Evolutionary conservation across 495 filamentous ascomycete genomes (phyloP).

Genomic region (Filosporella fistucella): DNA sequence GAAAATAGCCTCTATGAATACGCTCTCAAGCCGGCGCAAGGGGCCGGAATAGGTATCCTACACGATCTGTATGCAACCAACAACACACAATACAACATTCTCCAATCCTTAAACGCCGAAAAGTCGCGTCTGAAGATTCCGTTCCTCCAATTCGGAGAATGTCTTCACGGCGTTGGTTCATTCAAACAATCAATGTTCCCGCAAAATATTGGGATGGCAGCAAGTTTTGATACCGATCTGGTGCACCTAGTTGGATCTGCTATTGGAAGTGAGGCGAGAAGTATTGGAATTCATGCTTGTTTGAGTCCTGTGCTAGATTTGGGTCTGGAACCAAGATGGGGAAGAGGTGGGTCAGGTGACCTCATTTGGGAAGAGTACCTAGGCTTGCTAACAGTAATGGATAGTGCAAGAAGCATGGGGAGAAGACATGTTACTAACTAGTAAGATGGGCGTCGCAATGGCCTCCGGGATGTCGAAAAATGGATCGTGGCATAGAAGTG

Average conservation of each 20-base stretch:
- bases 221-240: slow-evolving; percentile 32
- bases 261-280: slow-evolving; percentile 34
- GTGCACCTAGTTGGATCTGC: slow-evolving; percentile 31
- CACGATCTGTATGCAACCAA: slow-evolving; percentile 29
- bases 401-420: slow-evolving; percentile 34
- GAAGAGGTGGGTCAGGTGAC: slow-evolving; percentile 35
- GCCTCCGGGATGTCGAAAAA: slow-evolving; percentile 36
- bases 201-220: slow-evolving; percentile 31
- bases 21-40: neutral
- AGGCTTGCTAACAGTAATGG: too few relatives aligned
- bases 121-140: slow-evolving; percentile 30
- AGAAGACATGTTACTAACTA: slow-evolving; percentile 37
- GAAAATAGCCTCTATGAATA: neutral
- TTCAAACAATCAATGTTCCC: slow-evolving; percentile 39
- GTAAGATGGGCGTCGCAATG: slow-evolving; percentile 36
- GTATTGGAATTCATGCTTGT: slow-evolving; percentile 37
- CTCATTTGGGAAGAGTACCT: too few relatives aligned
- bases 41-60: slow-evolving; percentile 3
- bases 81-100: slow-evolving; percentile 31
- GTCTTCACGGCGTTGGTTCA: slow-evolving; percentile 35
- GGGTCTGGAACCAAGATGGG: slow-evolving; percentile 36
- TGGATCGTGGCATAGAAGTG: slow-evolving; percentile 29
- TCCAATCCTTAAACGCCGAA: slow-evolving; percentile 31
- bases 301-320: slow-evolving; percentile 39
- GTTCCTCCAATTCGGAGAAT: slow-evolving; percentile 34